Evolutionary conservation across 2,329 filamentous ascomycete genomes (phyloP).

Genomic region (Talaromyces sp.): DNA sequence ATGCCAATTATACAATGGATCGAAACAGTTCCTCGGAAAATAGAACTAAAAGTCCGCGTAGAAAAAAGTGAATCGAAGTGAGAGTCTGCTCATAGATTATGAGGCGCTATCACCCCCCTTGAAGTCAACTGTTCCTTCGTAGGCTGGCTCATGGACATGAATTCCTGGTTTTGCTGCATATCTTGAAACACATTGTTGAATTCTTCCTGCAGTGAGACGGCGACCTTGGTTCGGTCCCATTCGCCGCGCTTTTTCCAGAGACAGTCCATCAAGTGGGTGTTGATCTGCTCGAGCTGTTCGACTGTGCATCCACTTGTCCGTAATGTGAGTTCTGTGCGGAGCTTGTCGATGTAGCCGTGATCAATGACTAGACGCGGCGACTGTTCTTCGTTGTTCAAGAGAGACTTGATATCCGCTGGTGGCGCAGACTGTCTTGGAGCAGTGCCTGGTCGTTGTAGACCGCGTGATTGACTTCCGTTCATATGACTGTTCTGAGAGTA

Average conservation of each 20-base stretch:
- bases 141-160: constrained; percentile 34
- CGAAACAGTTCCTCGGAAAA: background rate
- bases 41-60: constrained; percentile 4
- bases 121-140: constrained; percentile 31
- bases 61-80: constrained; percentile 11
- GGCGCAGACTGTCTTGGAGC: constrained; percentile 26
- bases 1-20: constrained; percentile 16
- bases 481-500: constrained; percentile 30
- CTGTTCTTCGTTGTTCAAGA: constrained; percentile 33
- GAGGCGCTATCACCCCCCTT: constrained; percentile 23
- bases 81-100: constrained; percentile 7
- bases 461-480: constrained; percentile 36
- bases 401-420: constrained; percentile 30
- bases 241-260: constrained; percentile 76
- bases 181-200: constrained; percentile 66
- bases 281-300: constrained; percentile 93
- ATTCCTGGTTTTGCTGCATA: constrained; percentile 54
- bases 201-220: constrained; percentile 58
- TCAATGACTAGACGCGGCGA: constrained; percentile 42
- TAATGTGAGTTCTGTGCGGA: constrained; percentile 62
- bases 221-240: constrained; percentile 77
- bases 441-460: constrained; percentile 31
- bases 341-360: constrained; percentile 49
- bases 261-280: constrained; percentile 82
- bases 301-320: constrained; percentile 75